Percentiles rank a stretch among this genome's conserved stretches.
phyloP scores from a whole-genome alignment of 2,329 filamentous ascomycete genomes.

The Chalara sp. region DNA sequence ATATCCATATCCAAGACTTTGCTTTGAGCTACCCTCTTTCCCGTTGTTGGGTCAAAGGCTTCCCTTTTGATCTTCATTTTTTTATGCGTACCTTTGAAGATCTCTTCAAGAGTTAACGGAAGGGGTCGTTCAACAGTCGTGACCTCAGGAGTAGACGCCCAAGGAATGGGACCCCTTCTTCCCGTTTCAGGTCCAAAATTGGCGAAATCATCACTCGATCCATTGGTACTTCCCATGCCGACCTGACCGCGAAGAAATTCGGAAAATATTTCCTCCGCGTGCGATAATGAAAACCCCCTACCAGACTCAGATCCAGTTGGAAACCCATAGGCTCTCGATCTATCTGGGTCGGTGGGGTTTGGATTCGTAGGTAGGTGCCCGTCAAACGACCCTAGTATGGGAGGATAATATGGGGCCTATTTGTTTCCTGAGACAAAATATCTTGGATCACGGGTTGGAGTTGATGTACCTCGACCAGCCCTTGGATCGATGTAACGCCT shows the following conservation, averaged over 20 bases:
- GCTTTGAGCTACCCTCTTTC: background rate
- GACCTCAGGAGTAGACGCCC: background rate
- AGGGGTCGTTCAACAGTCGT: conserved; percentile 1
- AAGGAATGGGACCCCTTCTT: background rate
- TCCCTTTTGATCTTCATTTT: conserved; percentile 5
- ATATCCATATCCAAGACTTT: conserved; percentile 4
- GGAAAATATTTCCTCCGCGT: conserved; percentile 1
- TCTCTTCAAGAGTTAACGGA: conserved; percentile 2
- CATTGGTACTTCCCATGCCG: background rate
- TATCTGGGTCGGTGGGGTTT: no score
- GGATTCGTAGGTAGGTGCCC: no score
- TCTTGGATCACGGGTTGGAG: no score
- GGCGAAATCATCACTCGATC: background rate
- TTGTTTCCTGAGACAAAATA: no score
- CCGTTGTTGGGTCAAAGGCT: background rate
- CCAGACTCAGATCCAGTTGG: background rate
- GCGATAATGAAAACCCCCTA: background rate
- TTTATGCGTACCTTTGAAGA: conserved; percentile 2
- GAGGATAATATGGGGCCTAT: no score
- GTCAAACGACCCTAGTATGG: no score
- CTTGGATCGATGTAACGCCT: no score
- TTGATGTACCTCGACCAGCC: no score
- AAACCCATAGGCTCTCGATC: no score
- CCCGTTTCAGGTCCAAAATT: background rate
- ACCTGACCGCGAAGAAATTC: background rate